These are phyloP conservation scores for Artemisia annua DNA, from an alignment of 129 eudicot species.

Conservation along the genomic window DNA sequence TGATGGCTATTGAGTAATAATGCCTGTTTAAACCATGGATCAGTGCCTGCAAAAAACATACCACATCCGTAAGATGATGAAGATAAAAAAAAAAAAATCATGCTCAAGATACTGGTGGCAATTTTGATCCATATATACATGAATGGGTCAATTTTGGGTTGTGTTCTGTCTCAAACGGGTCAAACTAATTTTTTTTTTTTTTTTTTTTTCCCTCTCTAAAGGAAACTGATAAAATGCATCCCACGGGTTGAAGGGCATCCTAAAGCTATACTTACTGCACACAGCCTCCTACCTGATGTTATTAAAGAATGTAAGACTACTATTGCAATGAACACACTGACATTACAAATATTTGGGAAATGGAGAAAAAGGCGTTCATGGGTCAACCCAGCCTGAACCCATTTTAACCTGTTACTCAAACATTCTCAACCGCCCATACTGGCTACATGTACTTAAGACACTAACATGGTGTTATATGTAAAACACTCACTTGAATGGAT, in stretches of 20 bases:
- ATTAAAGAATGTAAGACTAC: no score
- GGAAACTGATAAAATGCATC: background rate
- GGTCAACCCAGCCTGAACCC: no score
- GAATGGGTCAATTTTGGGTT: background rate
- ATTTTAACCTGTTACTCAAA: background rate
- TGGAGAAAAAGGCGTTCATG: no score
- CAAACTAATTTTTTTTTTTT: background rate
- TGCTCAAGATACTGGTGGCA: background rate
- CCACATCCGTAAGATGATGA: background rate
- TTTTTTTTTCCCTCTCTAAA: no score
- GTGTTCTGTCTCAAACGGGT: background rate
- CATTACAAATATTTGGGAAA: no score
- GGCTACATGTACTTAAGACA: background rate
- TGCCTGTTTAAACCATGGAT: slow-evolving; percentile 96
- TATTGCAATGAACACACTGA: no score
- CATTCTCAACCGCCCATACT: background rate
- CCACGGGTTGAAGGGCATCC: no score
- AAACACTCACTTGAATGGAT: slow-evolving; percentile 67
- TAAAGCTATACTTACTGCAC: no score
- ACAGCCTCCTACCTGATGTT: no score
- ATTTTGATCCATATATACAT: background rate
- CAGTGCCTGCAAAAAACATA: slow-evolving; percentile 57
- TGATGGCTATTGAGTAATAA: slow-evolving; percentile 88
- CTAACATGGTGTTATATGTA: background rate
- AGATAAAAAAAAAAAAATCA: slow-evolving; percentile 1